phyloP scores from a whole-genome alignment of 805 yeast genomes.

The Saturnispora serradocipensis region DNA sequence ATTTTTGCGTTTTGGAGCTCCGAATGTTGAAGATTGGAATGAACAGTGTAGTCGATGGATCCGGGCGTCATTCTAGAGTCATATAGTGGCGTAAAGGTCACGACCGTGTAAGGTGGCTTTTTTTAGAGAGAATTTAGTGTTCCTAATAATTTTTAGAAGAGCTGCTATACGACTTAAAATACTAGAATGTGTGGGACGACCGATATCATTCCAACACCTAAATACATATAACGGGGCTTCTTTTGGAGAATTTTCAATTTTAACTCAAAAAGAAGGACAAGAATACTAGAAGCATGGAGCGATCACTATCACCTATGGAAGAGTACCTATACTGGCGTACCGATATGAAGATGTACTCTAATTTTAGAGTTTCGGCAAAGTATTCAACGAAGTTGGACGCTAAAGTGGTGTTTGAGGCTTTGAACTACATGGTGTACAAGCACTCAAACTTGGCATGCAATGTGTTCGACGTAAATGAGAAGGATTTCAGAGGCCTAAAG shows the following conservation, averaged over 20 bases:
- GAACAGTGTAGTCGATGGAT: neutral
- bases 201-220: neutral
- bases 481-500: neutral
- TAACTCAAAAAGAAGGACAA: neutral
- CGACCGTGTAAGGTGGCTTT: neutral
- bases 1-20: too few species aligned
- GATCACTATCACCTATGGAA: constrained; percentile 3
- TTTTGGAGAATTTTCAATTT: too few species aligned
- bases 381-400: neutral
- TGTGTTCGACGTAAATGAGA: neutral
- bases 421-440: constrained; percentile 9
- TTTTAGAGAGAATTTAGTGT: neutral
- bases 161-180: neutral
- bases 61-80: neutral
- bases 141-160: too few species aligned
- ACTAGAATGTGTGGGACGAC: neutral
- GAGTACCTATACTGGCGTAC: constrained; percentile 7
- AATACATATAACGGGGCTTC: neutral
- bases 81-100: neutral
- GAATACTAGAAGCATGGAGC: neutral
- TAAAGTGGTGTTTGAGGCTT: constrained; percentile 6
- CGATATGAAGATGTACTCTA: neutral
- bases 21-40: too few species aligned
- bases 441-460: neutral
- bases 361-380: constrained; percentile 6